phyloP scores from a whole-genome alignment of 805 yeast genomes.

The Jamesozyma jinghongensis region DNA sequence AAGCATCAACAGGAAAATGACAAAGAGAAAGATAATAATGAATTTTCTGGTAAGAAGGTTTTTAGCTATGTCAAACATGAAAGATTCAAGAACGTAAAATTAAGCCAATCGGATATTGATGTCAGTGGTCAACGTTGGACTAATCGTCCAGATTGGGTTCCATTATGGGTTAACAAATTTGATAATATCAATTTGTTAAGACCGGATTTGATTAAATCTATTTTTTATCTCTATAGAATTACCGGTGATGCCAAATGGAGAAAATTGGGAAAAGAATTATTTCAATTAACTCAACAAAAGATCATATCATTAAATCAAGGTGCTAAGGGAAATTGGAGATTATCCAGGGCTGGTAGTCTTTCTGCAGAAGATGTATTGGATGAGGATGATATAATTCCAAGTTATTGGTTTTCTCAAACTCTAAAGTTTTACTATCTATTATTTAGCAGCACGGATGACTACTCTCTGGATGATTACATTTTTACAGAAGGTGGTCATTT shows the following conservation, averaged over 20 bases:
- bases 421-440: conserved; percentile 46
- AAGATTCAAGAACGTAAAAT: conserved; percentile 3
- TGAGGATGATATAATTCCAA: conserved; percentile 32
- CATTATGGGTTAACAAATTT: conserved; percentile 28
- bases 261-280: conserved; percentile 43
- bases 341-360: conserved; percentile 22
- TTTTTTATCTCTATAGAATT: conserved; percentile 48
- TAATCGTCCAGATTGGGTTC: conserved; percentile 23
- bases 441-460: conserved; percentile 36
- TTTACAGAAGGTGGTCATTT: conserved; percentile 60
- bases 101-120: conserved; percentile 8
- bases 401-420: conserved; percentile 52
- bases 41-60: conserved; percentile 1
- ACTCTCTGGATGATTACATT: conserved; percentile 45
- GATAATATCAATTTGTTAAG: conserved; percentile 37
- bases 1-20: background rate
- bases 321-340: conserved; percentile 34
- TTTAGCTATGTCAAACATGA: conserved; percentile 5
- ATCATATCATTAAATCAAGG: conserved; percentile 26
- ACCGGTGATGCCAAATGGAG: conserved; percentile 55
- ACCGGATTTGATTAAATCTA: conserved; percentile 55
- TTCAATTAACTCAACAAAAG: conserved; percentile 31
- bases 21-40: conserved; percentile 3
- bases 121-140: conserved; percentile 10
- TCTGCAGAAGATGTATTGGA: conserved; percentile 19